Evolutionary conservation across 1,284 basidiomycete species (phyloP).

Genomic region (Sporisorium iseilematis-ciliati): DNA sequence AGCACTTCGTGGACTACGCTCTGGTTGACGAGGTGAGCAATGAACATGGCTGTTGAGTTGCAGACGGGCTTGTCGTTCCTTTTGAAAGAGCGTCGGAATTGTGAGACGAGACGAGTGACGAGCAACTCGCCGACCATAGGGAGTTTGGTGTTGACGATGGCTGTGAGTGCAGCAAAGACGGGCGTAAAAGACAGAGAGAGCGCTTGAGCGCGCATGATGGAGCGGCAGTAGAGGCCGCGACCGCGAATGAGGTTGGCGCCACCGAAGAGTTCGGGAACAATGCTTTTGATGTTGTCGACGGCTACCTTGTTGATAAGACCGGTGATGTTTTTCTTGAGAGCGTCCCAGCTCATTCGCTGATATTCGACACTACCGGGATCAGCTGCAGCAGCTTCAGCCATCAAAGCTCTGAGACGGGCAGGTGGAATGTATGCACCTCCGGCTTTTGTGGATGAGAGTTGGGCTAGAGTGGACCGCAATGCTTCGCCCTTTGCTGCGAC

Average conservation of each 20-base stretch:
- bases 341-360: slow-evolving; percentile 96
- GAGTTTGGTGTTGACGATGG: slow-evolving; percentile 96
- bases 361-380: slow-evolving; percentile 93
- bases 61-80: slow-evolving; percentile 98
- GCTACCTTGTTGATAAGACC: slow-evolving; percentile 95
- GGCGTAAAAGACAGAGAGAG: slow-evolving; percentile 97
- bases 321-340: slow-evolving; percentile 95
- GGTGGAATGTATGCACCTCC: slow-evolving; percentile 98
- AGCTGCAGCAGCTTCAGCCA: slow-evolving; percentile 80
- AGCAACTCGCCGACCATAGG: slow-evolving; percentile 95
- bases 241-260: slow-evolving; percentile 69
- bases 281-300: slow-evolving; percentile 93
- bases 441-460: slow-evolving; percentile 74
- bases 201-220: slow-evolving; percentile 97
- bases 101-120: slow-evolving; percentile 87
- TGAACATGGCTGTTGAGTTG: slow-evolving; percentile 92
- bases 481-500: slow-evolving; percentile 52
- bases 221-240: slow-evolving; percentile 73
- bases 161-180: slow-evolving; percentile 92
- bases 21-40: slow-evolving; percentile 97
- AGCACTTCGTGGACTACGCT: slow-evolving; percentile 92
- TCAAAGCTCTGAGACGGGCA: slow-evolving; percentile 85
- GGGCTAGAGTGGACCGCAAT: slow-evolving; percentile 58
- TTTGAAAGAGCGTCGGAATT: slow-evolving; percentile 94
- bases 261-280: slow-evolving; percentile 81